Evolutionary conservation across 208 protist genomes (phyloP), one percentile per base, ranked within the genome.

Genomic region (Trypanosoma mega): DNA sequence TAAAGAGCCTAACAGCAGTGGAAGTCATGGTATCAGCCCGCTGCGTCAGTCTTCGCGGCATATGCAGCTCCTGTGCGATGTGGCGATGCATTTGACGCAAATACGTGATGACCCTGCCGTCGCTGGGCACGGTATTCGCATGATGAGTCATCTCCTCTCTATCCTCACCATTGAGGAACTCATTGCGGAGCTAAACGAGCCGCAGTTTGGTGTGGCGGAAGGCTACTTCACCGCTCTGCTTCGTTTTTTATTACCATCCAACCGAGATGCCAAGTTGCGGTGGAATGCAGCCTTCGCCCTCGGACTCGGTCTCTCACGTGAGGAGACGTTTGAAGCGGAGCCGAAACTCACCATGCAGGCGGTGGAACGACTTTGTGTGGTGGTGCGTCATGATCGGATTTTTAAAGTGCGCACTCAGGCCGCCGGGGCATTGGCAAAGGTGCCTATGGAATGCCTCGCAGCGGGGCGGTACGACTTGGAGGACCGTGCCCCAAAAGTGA

Each of bases 381-480:
- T 79, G 4, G 69, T 90, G 3, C 62, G 74, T 45, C 66, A 68
- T 12, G 87, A 94, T 29, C 70, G 75, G 44, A 86, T 85, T 31
- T 90, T 88, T 60, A 94, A 94, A 54, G 87, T 94, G 18, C 83
- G 84, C 55, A 88, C 80, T n/a, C 84, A 87, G 62, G 84, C 84
- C 14, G 87, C 82, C 4, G 59, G 33, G 2, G 80, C 87, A 5
- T 67, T 94, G 8, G 75, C 55, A 1, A 68, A 60, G 27, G 41
- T 78, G 9, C 57, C 61, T 3, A 39, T 57, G 53, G 57, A 46
- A 50, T 83, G 24, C 46, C 52, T 81, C 20, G 48, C 46, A 36
- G 47, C 69, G 2, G 74, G 68, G 8, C 48, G 53, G 24, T 80
- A 76, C 63, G 72, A 55, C 29, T 50, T 49, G 7, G 60, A 59